A percentile compares a stretch with the other conserved stretches of the same genome.
These are phyloP conservation scores for Aspergillus hiratsukae DNA, from an alignment of 2,329 filamentous ascomycete species.

Conservation along the genomic window DNA sequence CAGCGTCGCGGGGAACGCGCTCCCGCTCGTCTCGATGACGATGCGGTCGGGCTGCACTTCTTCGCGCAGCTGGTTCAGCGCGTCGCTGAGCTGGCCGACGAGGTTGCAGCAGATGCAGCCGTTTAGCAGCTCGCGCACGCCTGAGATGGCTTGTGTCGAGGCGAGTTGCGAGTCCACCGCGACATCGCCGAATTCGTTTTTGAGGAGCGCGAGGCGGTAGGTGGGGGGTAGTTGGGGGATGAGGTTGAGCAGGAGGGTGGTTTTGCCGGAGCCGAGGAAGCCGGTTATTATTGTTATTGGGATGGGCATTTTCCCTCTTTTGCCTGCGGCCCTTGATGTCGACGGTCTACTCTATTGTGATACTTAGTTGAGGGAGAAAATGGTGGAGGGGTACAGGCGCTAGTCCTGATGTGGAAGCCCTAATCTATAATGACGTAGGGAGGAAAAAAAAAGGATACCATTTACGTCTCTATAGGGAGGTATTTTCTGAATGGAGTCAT, in stretches of 20 bases:
- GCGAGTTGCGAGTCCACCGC: conserved; percentile 92
- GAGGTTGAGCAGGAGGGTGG: conserved; percentile 89
- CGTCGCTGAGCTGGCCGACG: conserved; percentile 80
- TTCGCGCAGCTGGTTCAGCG: conserved; percentile 67
- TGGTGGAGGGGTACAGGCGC: not conserved
- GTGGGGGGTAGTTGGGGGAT: conserved; percentile 81
- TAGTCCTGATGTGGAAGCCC: not conserved
- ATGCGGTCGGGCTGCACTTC: conserved; percentile 70
- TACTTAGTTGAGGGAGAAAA: not conserved
- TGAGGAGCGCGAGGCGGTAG: conserved; percentile 90
- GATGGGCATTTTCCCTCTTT: conserved; percentile 59
- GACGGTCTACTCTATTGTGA: too few species aligned
- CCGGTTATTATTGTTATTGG: conserved; percentile 94
- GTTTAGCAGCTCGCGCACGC: conserved; percentile 88
- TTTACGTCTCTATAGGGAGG: too few species aligned
- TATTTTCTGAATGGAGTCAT: too few species aligned
- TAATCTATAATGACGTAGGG: not conserved
- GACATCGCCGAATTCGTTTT: conserved; percentile 96
- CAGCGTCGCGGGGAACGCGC: conserved; percentile 80
- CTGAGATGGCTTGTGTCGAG: conserved; percentile 73
- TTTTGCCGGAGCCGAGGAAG: conserved; percentile 94
- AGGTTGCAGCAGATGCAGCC: conserved; percentile 99
- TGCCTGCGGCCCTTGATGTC: too few species aligned
- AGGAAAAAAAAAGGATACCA: not conserved
- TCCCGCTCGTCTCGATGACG: conserved; percentile 88